phyloP scores from a whole-genome alignment of 306 rosid species.

The Fagus sylvatica region DNA sequence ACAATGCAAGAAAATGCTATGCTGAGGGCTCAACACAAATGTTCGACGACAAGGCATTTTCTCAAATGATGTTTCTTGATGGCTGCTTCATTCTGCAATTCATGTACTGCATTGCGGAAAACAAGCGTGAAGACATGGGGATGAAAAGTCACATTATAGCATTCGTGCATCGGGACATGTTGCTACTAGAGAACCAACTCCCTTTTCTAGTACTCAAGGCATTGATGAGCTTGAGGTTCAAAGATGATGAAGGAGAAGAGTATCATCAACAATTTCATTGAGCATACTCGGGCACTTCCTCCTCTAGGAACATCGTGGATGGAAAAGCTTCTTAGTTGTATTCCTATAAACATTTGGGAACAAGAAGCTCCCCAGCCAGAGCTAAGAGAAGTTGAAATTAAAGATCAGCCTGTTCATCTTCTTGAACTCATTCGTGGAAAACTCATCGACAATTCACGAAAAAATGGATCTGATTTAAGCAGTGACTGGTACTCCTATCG shows the following conservation, averaged over 20 bases:
- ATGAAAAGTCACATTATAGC: background rate
- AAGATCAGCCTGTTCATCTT: too few relatives aligned
- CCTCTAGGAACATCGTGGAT: too few relatives aligned
- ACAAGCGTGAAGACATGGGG: background rate
- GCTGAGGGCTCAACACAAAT: background rate
- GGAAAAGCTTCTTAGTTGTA: too few relatives aligned
- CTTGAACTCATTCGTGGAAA: too few relatives aligned
- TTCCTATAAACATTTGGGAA: too few relatives aligned
- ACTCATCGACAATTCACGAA: too few relatives aligned
- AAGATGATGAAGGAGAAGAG: background rate
- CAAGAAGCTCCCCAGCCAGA: too few relatives aligned
- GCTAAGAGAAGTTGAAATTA: too few relatives aligned
- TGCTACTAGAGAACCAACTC: conserved; percentile 20
- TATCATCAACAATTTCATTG: too few relatives aligned
- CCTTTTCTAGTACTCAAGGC: conserved; percentile 3
- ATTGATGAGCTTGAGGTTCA: background rate
- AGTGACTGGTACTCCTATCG: background rate
- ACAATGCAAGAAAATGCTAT: background rate
- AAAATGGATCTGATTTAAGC: too few relatives aligned
- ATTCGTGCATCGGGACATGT: conserved; percentile 6
- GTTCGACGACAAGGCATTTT: background rate
- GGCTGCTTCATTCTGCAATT: background rate
- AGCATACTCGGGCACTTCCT: too few relatives aligned
- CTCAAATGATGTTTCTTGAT: background rate
- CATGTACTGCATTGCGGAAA: background rate